Conservation (phyloP, 306 rosid species). For the Oemleria cerasiformis region DNA sequence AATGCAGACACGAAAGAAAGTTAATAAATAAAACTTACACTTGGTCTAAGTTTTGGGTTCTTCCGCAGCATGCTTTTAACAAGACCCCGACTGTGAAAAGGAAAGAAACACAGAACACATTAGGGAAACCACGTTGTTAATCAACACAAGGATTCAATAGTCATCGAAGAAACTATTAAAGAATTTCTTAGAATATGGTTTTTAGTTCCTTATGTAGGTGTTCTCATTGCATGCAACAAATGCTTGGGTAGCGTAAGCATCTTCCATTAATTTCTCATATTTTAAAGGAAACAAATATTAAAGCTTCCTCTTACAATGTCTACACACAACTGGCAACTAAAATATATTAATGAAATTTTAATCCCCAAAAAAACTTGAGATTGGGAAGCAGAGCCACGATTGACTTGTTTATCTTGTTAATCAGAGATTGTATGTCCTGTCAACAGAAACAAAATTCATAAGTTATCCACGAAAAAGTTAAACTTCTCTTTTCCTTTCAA, state of each 20-base stretch:
- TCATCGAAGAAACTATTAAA: not conserved
- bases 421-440: constrained; percentile 96
- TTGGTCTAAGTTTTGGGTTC: constrained; percentile 92
- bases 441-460: not conserved
- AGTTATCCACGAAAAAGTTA: not conserved
- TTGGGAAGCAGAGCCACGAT: constrained; percentile 85
- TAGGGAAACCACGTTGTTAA: constrained; percentile 9
- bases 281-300: not conserved
- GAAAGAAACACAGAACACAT: constrained; percentile 24
- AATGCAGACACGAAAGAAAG: not conserved
- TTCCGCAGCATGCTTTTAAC: constrained; percentile 95
- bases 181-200: not conserved
- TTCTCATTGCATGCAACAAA: not conserved
- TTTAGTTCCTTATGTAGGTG: not conserved
- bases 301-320: not conserved
- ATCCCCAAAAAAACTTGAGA: not conserved
- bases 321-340: not conserved
- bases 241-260: not conserved
- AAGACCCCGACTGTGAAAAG: constrained; percentile 78
- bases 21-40: constrained; percentile 44
- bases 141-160: not conserved
- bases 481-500: not conserved
- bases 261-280: not conserved
- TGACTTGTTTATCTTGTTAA: constrained; percentile 90
- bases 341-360: not conserved